Evolutionary conservation across 371 early-diverging fungal species (phyloP).

Genomic region (Batkoa obscura): DNA sequence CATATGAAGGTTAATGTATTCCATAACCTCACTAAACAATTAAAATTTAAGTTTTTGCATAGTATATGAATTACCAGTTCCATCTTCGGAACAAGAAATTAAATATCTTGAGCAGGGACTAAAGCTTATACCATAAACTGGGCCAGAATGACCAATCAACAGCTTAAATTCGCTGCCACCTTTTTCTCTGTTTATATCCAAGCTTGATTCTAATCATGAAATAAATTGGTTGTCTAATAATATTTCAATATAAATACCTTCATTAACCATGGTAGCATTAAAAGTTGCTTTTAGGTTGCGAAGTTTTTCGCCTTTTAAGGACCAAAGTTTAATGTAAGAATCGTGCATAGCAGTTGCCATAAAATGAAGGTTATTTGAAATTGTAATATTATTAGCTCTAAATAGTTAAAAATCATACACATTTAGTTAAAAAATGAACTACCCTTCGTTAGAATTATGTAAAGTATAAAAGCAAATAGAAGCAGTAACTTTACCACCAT

Average conservation of each 20-base stretch:
- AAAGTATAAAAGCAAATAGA: constrained; percentile 95
- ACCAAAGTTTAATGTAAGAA: constrained; percentile 77
- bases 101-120: constrained; percentile 77
- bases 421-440: constrained; percentile 7
- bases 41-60: background rate
- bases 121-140: constrained; percentile 85
- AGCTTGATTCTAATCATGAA: constrained; percentile 18
- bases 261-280: constrained; percentile 28
- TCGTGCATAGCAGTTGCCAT: constrained; percentile 80
- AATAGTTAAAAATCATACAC: background rate
- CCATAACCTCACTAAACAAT: constrained; percentile 75
- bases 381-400: constrained; percentile 50
- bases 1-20: constrained; percentile 74
- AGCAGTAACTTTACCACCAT: constrained; percentile 48
- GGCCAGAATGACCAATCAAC: constrained; percentile 92
- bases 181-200: constrained; percentile 26
- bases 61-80: constrained; percentile 41
- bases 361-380: constrained; percentile 56
- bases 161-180: constrained; percentile 30
- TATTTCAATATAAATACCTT: constrained; percentile 16
- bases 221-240: background rate
- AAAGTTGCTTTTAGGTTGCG: constrained; percentile 31
- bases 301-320: constrained; percentile 45
- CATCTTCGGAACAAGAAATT: constrained; percentile 89
- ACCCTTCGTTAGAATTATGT: constrained; percentile 83